phyloP scores from a whole-genome alignment of 805 yeast species.

The Zygosaccharomyces bisporus region DNA sequence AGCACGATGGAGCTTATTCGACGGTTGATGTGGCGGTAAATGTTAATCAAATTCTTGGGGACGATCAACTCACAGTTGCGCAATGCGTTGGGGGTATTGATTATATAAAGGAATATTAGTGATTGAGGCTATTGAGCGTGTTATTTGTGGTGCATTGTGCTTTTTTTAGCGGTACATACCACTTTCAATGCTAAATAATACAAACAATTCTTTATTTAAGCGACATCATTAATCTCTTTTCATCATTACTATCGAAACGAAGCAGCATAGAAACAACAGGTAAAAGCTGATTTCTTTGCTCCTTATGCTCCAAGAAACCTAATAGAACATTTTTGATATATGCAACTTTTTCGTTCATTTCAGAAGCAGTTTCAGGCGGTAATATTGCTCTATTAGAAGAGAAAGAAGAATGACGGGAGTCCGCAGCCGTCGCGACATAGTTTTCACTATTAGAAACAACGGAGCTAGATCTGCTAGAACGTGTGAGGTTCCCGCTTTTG shows the following conservation, averaged over 20 bases:
- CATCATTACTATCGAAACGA: conserved; percentile 66
- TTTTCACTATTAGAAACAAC: conserved; percentile 28
- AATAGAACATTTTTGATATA: conserved; percentile 86
- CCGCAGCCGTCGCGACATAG: conserved; percentile 11
- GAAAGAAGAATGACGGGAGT: conserved; percentile 23
- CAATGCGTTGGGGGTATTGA: conserved; percentile 68
- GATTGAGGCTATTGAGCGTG: not conserved
- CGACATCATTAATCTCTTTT: conserved; percentile 62
- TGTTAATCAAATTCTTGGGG: conserved; percentile 52
- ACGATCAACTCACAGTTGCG: conserved; percentile 69
- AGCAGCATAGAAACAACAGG: conserved; percentile 82
- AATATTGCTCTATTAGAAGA: conserved; percentile 9
- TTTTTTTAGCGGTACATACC: not conserved
- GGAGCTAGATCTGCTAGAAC: conserved; percentile 39
- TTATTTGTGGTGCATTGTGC: not conserved
- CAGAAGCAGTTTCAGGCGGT: conserved; percentile 19
- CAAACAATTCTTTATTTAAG: conserved; percentile 22
- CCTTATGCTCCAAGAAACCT: conserved; percentile 87
- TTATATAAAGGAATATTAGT: conserved; percentile 43
- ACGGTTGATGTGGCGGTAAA: conserved; percentile 70
- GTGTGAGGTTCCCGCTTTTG: conserved; percentile 24
- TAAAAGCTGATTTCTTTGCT: conserved; percentile 78
- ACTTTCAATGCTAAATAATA: not conserved
- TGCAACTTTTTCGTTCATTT: conserved; percentile 51
- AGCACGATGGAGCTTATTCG: conserved; percentile 69